phyloP scores from a whole-genome alignment of 2,329 filamentous ascomycete species.

The Coniochaeta sp. region DNA sequence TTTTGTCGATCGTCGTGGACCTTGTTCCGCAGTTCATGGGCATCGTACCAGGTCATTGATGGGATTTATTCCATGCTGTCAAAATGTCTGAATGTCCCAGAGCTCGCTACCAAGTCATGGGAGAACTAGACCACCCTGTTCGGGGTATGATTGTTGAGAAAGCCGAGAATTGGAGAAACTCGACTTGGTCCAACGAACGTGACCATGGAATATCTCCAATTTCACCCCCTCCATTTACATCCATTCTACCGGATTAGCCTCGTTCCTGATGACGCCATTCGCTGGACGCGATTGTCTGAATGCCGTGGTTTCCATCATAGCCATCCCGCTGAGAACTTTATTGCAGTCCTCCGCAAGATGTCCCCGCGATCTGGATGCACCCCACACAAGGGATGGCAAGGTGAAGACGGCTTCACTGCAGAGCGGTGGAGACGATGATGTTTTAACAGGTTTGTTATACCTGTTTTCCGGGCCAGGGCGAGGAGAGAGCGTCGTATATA shows the following conservation, averaged over 20 bases:
- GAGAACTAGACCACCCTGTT: not conserved
- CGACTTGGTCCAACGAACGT: not conserved
- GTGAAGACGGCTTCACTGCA: not conserved
- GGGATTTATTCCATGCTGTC: too few relatives aligned
- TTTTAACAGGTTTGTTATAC: not conserved
- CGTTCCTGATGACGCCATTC: not conserved
- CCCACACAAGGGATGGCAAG: not conserved
- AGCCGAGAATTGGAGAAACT: not conserved
- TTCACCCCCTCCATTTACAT: not conserved
- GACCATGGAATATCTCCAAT: not conserved
- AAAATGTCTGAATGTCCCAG: too few relatives aligned
- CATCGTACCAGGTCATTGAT: too few relatives aligned
- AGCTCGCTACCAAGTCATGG: too few relatives aligned
- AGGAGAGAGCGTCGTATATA: not conserved
- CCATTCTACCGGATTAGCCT: conserved; percentile 1
- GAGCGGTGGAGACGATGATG: not conserved
- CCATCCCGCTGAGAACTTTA: not conserved
- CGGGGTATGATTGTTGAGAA: conserved; percentile 1
- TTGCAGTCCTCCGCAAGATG: not conserved
- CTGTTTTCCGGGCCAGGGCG: not conserved
- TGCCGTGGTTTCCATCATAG: not conserved
- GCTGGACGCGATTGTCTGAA: not conserved
- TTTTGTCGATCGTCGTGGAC: too few relatives aligned
- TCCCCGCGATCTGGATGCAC: not conserved
- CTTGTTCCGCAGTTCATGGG: too few relatives aligned